Evolutionary conservation across 2,329 filamentous ascomycete species (phyloP).

Genomic region (Fusarium sp.): DNA sequence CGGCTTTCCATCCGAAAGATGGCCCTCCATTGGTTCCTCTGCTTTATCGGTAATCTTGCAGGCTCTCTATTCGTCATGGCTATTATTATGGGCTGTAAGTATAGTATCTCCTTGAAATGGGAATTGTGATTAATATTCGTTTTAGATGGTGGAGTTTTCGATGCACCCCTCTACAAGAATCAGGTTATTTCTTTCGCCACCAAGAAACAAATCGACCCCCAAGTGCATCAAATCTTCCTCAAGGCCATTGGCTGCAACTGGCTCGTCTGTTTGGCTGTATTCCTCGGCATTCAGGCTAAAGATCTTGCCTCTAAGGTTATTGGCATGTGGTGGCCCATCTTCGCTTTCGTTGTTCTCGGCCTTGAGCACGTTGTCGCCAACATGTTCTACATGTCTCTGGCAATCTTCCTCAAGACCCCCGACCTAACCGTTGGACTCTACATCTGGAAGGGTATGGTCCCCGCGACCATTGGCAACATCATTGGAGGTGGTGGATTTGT

Average conservation of each 20-base stretch:
- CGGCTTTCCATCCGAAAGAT: conserved; percentile 43
- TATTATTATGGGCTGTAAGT: conserved; percentile 61
- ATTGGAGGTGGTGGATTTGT: conserved; percentile 68
- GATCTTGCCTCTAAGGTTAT: conserved; percentile 68
- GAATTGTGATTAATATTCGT: not conserved
- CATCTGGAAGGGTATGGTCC: conserved; percentile 72
- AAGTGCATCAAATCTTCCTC: conserved; percentile 68
- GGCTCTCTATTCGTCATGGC: conserved; percentile 64
- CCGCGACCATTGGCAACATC: conserved; percentile 67
- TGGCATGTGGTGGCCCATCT: conserved; percentile 70
- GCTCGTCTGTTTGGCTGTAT: conserved; percentile 70
- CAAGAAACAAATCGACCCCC: conserved; percentile 64
- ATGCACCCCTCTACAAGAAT: conserved; percentile 59
- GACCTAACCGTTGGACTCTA: conserved; percentile 64
- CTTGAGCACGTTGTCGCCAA: conserved; percentile 72
- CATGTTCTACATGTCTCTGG: conserved; percentile 68
- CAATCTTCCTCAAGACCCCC: conserved; percentile 64
- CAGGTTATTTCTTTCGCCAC: conserved; percentile 63
- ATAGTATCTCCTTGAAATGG: rapidly evolving
- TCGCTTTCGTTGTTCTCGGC: conserved; percentile 67
- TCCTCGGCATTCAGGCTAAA: conserved; percentile 62
- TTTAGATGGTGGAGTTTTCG: conserved; percentile 61
- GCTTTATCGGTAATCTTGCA: conserved; percentile 65
- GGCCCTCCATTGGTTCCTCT: conserved; percentile 59
- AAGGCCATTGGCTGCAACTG: conserved; percentile 70